Conservation (phyloP, 805 yeast genomes). For the Nakazawaea molendinolei region DNA sequence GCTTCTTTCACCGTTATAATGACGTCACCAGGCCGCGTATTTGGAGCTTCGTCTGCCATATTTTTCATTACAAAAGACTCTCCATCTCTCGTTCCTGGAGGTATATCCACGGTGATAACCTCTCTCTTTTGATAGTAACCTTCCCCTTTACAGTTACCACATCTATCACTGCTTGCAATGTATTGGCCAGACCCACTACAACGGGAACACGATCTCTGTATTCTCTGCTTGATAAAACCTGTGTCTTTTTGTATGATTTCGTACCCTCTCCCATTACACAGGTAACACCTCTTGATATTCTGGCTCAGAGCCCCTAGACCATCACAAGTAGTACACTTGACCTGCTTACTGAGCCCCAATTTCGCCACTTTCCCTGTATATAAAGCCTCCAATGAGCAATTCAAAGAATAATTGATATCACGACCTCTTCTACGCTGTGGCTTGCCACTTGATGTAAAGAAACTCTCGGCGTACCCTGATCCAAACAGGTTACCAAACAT, state of each 20-base stretch:
- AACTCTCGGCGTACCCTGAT: not conserved
- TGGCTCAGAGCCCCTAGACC: constrained; percentile 41
- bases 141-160: constrained; percentile 36
- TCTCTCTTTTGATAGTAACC: constrained; percentile 43
- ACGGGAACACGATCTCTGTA: constrained; percentile 36
- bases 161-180: constrained; percentile 25
- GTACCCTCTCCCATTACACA: constrained; percentile 38
- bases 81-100: constrained; percentile 50
- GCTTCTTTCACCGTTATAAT: constrained; percentile 40
- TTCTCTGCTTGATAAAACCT: constrained; percentile 39
- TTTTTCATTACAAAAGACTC: constrained; percentile 47
- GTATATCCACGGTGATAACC: constrained; percentile 44
- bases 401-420: constrained; percentile 49
- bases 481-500: constrained; percentile 20
- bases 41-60: constrained; percentile 59
- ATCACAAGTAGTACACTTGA: constrained; percentile 41
- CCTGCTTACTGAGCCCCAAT: constrained; percentile 44
- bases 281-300: constrained; percentile 22
- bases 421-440: constrained; percentile 33
- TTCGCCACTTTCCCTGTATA: constrained; percentile 52
- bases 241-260: constrained; percentile 30
- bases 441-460: not conserved
- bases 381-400: constrained; percentile 47
- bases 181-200: constrained; percentile 36
- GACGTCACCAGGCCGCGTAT: constrained; percentile 59